Conservation (phyloP, 108 stramenopile genomes). For the Bacterosira constricta region DNA sequence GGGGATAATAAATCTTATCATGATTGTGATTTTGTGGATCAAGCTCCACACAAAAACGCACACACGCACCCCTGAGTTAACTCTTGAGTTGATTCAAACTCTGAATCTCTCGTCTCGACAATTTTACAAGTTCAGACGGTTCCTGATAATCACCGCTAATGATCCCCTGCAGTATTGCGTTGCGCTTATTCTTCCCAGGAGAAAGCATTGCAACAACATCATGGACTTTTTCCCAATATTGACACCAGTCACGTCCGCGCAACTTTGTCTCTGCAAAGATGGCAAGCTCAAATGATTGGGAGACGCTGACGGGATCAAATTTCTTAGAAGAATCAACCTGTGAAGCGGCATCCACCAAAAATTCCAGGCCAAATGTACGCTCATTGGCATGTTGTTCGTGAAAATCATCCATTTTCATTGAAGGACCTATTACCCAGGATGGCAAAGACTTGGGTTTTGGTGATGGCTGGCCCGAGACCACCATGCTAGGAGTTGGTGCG, state of each 20-base stretch:
- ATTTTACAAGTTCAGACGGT: conserved; percentile 45
- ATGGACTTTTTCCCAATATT: conserved; percentile 62
- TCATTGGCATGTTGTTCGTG: conserved; percentile 41
- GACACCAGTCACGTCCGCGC: conserved; percentile 45
- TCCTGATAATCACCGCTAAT: conserved; percentile 48
- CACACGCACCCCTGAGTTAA: background rate
- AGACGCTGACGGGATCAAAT: conserved; percentile 44
- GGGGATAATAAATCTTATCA: too few relatives aligned
- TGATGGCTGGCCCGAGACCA: conserved; percentile 22
- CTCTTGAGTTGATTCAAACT: conserved; percentile 36
- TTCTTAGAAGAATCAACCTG: conserved; percentile 18
- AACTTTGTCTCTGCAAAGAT: conserved; percentile 49
- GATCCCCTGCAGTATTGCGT: conserved; percentile 48
- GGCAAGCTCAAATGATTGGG: conserved; percentile 44
- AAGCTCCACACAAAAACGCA: too few relatives aligned
- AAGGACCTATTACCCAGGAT: conserved; percentile 45
- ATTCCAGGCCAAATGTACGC: conserved; percentile 44
- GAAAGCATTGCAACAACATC: conserved; percentile 51
- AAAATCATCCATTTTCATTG: conserved; percentile 43
- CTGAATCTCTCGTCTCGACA: conserved; percentile 47
- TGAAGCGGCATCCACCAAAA: conserved; percentile 35
- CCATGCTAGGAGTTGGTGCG: background rate
- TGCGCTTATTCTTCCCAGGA: conserved; percentile 42
- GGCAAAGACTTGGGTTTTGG: conserved; percentile 45
- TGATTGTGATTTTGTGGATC: too few relatives aligned